Evolutionary conservation across 345 rosid species (phyloP).

Genomic region (Eucalyptus polybractea): DNA sequence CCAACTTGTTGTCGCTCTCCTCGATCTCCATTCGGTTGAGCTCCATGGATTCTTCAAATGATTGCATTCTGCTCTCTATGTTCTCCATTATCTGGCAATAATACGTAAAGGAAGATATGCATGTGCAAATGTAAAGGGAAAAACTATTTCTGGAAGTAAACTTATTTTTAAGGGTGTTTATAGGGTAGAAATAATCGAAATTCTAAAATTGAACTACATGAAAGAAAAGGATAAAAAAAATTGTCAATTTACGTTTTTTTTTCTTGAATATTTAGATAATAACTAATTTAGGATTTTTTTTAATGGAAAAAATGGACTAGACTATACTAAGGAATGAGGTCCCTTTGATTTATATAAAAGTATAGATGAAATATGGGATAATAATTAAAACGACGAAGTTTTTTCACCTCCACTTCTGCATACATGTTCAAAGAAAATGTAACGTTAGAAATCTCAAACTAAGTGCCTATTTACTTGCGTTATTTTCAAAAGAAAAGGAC

Average conservation of each 20-base stretch:
- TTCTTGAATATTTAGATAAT: not conserved
- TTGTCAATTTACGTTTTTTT: not conserved
- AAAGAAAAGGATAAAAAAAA: not conserved
- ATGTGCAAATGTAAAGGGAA: not conserved
- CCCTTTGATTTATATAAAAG: not conserved
- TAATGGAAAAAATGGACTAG: not conserved
- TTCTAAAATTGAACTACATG: not conserved
- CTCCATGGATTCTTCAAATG: slow-evolving; percentile 73
- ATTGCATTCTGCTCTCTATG: slow-evolving; percentile 76
- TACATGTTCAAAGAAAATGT: not conserved
- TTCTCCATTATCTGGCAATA: slow-evolving; percentile 64
- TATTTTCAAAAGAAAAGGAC: not conserved
- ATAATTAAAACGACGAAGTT: too few relatives aligned
- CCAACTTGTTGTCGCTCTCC: slow-evolving; percentile 46
- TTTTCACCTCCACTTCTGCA: not conserved
- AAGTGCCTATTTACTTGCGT: not conserved
- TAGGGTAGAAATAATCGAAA: not conserved
- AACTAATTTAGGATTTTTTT: not conserved
- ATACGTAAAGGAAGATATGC: not conserved
- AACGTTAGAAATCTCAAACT: not conserved
- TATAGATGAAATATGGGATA: not conserved
- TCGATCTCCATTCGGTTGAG: slow-evolving; percentile 51
- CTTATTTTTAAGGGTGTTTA: not conserved
- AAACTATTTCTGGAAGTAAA: not conserved
- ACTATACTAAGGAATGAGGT: not conserved